Base-by-base conservation (phyloP, 2,329 filamentous ascomycete genomes). In the Aspergillus versicolor region DNA sequence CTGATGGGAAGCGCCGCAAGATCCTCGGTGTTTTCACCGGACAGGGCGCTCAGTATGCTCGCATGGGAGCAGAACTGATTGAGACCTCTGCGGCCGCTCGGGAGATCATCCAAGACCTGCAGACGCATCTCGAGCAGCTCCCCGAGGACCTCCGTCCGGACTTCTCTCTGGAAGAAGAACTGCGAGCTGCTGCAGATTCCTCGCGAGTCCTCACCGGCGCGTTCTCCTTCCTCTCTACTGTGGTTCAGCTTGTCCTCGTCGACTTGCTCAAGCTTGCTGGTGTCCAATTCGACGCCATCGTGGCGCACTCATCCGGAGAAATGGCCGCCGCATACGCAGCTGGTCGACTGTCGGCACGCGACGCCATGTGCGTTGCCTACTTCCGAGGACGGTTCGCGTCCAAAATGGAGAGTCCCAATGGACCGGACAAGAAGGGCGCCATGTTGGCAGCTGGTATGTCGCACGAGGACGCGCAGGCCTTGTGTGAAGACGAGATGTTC, bases 311-410 rank as follows among this genome's bases (percentile, higher is more conserved):
- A 0, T 69, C 66, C 2, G 70, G 70, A 11, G 71, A 73, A 45
- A 70, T 80, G 32, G 77, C 74, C 0, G 77, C 77, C 0, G 77
- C 77, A 4, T 82, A 56, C n/a, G 56, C 57, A 4, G 46, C 47
- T 1, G 57, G 57, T 2, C 6, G 43, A 2, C 12, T 59, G 1
- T 34, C 52, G 2, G 32, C 34, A 0, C 3, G 15, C 3, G 74
- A 76, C 6, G 78, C 79, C 4, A 76, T 81, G 5, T 58, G 61
- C 0, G 66, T 74, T 17, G 76, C 78, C 0, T 81, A 77, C 61
- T 76, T 75, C 56, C 74, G 79, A 2, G 78, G 79, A 0, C 67
- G 21, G 53, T 50, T 1, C 49, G 62, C 6, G 63, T 37, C 60
- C n/a, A 44, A 38, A 5, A 30, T 44, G 6, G 48, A 40, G 37